phyloP scores from a whole-genome alignment of 805 yeast genomes.

The Tetrapisispora taiwanensis region DNA sequence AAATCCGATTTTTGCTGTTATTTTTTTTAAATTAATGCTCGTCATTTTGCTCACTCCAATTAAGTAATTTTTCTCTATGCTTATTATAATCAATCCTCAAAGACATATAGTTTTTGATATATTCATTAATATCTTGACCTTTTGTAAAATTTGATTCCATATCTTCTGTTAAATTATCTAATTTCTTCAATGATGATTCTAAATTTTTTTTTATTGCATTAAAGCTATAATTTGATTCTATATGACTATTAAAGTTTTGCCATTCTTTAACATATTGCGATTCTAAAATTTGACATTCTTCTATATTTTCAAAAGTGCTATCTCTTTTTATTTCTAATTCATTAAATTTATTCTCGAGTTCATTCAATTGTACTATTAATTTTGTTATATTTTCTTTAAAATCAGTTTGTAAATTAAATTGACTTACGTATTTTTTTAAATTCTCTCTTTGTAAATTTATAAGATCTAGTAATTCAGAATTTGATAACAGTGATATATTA shows the following conservation, averaged over 20 bases:
- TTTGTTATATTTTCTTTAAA: slow-evolving; percentile 5
- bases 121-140: slow-evolving; percentile 28
- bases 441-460: slow-evolving; percentile 10
- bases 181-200: slow-evolving; percentile 23
- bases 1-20: no score
- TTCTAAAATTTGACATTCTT: slow-evolving; percentile 21
- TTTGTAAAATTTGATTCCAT: slow-evolving; percentile 7
- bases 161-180: slow-evolving; percentile 19
- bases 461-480: slow-evolving; percentile 17
- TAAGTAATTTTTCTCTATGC: slow-evolving; percentile 36
- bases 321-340: slow-evolving; percentile 20
- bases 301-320: slow-evolving; percentile 20
- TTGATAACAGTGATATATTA: slow-evolving; percentile 16
- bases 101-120: slow-evolving; percentile 34
- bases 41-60: slow-evolving; percentile 30
- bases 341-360: slow-evolving; percentile 16
- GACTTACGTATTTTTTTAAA: slow-evolving; percentile 15
- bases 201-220: slow-evolving; percentile 28
- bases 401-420: slow-evolving; percentile 15
- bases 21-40: neutral
- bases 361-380: slow-evolving; percentile 10
- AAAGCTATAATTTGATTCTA: slow-evolving; percentile 33
- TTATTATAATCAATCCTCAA: slow-evolving; percentile 37
- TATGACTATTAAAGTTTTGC: slow-evolving; percentile 29
- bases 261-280: slow-evolving; percentile 27